A percentile compares a stretch with the other conserved stretches of the same genome.
phyloP scores from a whole-genome alignment of 116 monocot species.

The Iris pallida region DNA sequence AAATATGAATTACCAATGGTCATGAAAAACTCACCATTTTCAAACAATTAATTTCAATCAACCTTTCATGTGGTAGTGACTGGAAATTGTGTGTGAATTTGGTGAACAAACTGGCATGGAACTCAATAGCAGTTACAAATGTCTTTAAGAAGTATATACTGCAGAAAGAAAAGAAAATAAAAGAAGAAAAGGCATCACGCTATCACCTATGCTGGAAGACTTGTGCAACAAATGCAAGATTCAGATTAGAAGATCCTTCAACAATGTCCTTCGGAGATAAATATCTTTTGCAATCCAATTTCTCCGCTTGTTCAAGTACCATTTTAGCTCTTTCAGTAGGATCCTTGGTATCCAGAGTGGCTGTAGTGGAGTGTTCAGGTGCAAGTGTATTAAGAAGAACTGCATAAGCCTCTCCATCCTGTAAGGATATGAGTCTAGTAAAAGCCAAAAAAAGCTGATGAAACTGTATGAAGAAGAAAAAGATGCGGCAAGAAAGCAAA shows the following conservation, averaged over 20 bases:
- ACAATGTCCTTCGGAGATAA: slow-evolving; percentile 89
- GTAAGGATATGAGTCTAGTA: neutral
- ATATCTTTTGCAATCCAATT: slow-evolving; percentile 90
- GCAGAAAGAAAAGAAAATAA: too few relatives aligned
- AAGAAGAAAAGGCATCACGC: too few relatives aligned
- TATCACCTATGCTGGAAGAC: slow-evolving; percentile 90
- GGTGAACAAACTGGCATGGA: too few relatives aligned
- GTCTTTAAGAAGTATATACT: too few relatives aligned
- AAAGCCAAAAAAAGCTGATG: neutral
- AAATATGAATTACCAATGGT: too few relatives aligned
- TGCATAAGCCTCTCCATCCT: slow-evolving; percentile 99
- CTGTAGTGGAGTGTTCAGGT: slow-evolving; percentile 60
- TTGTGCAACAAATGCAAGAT: slow-evolving; percentile 99
- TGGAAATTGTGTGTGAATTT: too few relatives aligned
- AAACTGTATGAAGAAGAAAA: neutral
- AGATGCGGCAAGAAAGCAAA: too few relatives aligned
- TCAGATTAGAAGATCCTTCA: slow-evolving; percentile 94
- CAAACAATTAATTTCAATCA: too few relatives aligned
- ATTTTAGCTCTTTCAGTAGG: slow-evolving; percentile 83
- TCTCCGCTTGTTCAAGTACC: slow-evolving; percentile 92
- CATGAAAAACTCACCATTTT: too few relatives aligned
- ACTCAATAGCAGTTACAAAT: too few relatives aligned
- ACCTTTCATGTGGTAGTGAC: too few relatives aligned
- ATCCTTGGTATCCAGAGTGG: slow-evolving; percentile 68
- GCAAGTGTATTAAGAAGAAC: slow-evolving; percentile 94